A percentile compares a stretch with the other conserved stretches of the same genome.
Evolutionary conservation across 148 eudicot species (phyloP).

Genomic region (Vaccinium darrowii): DNA sequence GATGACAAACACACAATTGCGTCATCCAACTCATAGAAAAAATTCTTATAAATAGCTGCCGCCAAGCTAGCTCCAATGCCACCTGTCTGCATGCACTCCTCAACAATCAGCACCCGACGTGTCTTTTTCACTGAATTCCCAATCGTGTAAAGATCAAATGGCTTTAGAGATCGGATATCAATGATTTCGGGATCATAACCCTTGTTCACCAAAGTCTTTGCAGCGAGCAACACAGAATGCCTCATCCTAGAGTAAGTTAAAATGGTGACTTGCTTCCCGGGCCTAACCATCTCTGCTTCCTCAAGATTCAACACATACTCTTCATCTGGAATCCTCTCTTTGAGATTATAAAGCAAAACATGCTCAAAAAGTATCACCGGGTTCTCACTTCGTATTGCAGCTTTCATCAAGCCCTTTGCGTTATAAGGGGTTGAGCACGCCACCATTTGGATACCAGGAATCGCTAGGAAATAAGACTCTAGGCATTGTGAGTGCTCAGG

Average conservation of each 20-base stretch:
- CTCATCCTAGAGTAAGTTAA: constrained; percentile 88
- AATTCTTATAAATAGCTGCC: constrained; percentile 79
- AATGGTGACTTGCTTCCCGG: constrained; percentile 75
- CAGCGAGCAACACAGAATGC: constrained; percentile 82
- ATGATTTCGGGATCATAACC: constrained; percentile 89
- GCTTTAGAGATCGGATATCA: constrained; percentile 82
- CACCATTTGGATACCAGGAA: constrained; percentile 81
- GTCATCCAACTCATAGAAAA: constrained; percentile 74
- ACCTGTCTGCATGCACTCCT: constrained; percentile 90
- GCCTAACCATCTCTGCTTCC: constrained; percentile 95
- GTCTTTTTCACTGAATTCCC: constrained; percentile 89
- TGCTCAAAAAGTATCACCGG: constrained; percentile 87
- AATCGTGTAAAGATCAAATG: constrained; percentile 75
- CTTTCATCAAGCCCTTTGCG: constrained; percentile 90
- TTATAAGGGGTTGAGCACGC: constrained; percentile 91
- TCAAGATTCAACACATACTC: constrained; percentile 66
- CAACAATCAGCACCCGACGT: constrained; percentile 78
- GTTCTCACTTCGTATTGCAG: constrained; percentile 83
- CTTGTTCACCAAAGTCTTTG: constrained; percentile 77
- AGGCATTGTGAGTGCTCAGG: constrained; percentile 92
- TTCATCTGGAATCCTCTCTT: constrained; percentile 82
- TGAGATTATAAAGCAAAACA: constrained; percentile 81
- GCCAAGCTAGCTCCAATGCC: constrained; percentile 94
- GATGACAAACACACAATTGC: constrained; percentile 80
- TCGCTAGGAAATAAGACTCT: constrained; percentile 81